Evolutionary conservation across 2,329 filamentous ascomycete genomes (phyloP), one percentile per base, ranked within the genome.

Genomic region (Didymella lethalis): DNA sequence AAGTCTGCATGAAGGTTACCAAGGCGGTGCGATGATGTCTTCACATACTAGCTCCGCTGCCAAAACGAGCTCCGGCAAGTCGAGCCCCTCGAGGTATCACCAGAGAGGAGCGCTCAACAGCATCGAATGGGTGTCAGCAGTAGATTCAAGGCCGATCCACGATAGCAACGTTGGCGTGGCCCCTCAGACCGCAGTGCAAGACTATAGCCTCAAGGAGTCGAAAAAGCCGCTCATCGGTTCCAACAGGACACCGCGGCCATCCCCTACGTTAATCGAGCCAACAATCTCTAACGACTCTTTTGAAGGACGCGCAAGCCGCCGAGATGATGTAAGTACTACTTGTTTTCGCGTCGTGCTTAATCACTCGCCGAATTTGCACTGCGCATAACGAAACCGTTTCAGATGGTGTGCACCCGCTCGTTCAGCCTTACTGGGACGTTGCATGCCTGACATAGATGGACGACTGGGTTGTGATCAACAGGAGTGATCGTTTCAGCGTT

Each of bases 241-340:
- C 31, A 63, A 66, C 28, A 65, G 53, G 38, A 58, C 53, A 48
- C 57, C 67, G 44, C 70, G 69, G 55, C 66, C 65, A 48, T 64
- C 69, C 41, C 68, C 66, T 18, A 43, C 68, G 40, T 65, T 66
- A 23, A 51, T 69, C 38, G 71, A 74, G 56, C 63, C 61, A 18
- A 64, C 62, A 45, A 46, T 51, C 12, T 56, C 63, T 54, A 62
- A 50, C 32, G 64, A 47, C 20, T 61, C 44, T 28, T 28, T 12
- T 12, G 62, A 58, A 25, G 55, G 64, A 52, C 58, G 53, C 14
- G 49, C 61, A 54, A 63, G 49, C 32, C 63, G 50, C 52, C 65
- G 61, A 62, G 61, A 67, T 61, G 70, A 71, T 61, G 74, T 75
- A 61, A 74, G 74, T 77, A 59, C 57, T 32, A 48, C 55, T 57